Evolutionary conservation across 2,329 filamentous ascomycete genomes (phyloP).

Genomic region (Clarireedia hainanense): DNA sequence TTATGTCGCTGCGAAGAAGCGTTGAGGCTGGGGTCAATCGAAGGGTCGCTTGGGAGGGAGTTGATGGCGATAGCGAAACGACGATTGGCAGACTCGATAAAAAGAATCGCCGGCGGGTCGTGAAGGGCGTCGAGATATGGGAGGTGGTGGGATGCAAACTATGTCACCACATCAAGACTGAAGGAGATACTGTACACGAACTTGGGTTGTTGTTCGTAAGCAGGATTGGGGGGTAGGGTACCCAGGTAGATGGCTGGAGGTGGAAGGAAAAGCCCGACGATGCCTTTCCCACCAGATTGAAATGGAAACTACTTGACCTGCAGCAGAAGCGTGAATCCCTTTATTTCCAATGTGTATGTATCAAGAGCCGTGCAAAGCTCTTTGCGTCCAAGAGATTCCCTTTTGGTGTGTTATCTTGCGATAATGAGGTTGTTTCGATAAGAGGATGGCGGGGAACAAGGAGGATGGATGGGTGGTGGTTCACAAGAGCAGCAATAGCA

Average conservation of each 20-base stretch:
- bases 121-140: background rate
- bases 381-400: background rate
- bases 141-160: background rate
- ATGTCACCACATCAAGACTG: conserved; percentile 7
- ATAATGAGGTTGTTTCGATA: conserved; percentile 18
- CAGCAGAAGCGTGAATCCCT: conserved; percentile 8
- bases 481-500: background rate
- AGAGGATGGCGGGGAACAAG: conserved; percentile 18
- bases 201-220: conserved; percentile 1
- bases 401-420: background rate
- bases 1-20: conserved; percentile 19
- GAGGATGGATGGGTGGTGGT: conserved; percentile 7
- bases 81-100: background rate
- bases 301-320: conserved; percentile 14
- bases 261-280: conserved; percentile 10
- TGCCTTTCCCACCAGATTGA: conserved; percentile 11
- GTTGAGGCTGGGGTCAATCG: background rate
- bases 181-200: background rate
- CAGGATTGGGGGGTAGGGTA: conserved; percentile 9
- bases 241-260: conserved; percentile 21
- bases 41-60: background rate
- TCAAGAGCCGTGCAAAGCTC: background rate
- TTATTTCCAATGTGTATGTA: background rate
- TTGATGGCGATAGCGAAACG: background rate
- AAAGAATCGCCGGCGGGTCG: background rate